Evolutionary conservation across 441 rosid genomes (phyloP), one percentile per base, ranked within the genome.

Genomic region (Populus trichocarpa): DNA sequence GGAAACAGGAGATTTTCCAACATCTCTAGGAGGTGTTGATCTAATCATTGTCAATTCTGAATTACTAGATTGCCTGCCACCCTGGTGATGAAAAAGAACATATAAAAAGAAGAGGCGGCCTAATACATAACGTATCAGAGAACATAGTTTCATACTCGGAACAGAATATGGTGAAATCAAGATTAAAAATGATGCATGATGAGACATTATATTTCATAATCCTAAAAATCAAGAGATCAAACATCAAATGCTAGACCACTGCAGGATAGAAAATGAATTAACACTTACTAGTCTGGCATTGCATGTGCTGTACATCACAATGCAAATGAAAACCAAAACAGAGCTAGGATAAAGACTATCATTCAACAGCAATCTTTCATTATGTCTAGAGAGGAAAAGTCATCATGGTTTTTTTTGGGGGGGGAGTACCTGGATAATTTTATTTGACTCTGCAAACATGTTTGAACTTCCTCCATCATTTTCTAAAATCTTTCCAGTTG

Each of bases 1-100:
- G 57, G 89, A 75, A 86, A 83, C 84, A 70, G 87, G 81, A 86
- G 93, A 86, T 82, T 89, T 91, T 79, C 97, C 98, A 61, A 87
- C 79, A 81, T 91, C 97, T 80, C 91, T 89, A 32, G 87, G 73
- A 81, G 87, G 80, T 18, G 87, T 76, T 75, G 88, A 75, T 83
- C 92, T 91, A 70, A 74, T 81, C 85, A 87, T 84, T 75, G 82
- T 68, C 78, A 83, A 81, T 57, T 89, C 98, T 16, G 90, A 78
- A 68, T 71, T 76, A 83, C 82, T 84, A 77, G 81, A 83, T 77
- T 83, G 90, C 82, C 89, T 80, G 77, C 87, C 89, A 76, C 85
- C 90, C 98, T 94, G 80, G 80, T 74, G 78, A 74, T 38, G 65
- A 77, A 68, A 73, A 26, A 53, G 20, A 77, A 33, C 3, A 14